Conservation (phyloP, 495 filamentous ascomycete species). For the Baudoinia panamericana region DNA sequence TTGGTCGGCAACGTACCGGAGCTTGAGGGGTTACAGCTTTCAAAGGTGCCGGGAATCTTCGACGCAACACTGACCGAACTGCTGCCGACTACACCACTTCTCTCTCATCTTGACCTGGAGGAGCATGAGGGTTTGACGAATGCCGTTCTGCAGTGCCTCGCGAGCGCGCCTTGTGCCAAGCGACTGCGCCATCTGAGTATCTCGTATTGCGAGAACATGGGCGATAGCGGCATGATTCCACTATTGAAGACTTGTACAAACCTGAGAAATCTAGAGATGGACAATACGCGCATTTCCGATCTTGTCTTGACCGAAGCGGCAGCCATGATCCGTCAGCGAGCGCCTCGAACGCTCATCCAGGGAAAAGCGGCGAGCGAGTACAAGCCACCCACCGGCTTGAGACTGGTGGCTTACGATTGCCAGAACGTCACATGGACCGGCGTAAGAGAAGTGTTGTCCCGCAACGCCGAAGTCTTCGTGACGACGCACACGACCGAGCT, state of each 20-base stretch:
- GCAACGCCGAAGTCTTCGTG: slow-evolving; percentile 54
- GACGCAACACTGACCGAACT: slow-evolving; percentile 62
- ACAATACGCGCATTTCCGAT: slow-evolving; percentile 86
- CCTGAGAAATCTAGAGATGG: slow-evolving; percentile 66
- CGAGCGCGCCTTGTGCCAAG: slow-evolving; percentile 57
- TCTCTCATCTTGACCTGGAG: slow-evolving; percentile 84
- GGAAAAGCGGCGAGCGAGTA: slow-evolving; percentile 24
- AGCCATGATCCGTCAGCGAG: slow-evolving; percentile 53
- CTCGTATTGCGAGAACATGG: slow-evolving; percentile 75
- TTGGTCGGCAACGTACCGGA: slow-evolving; percentile 64
- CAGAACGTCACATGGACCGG: slow-evolving; percentile 85
- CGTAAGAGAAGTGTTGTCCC: slow-evolving; percentile 68
- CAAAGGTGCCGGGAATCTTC: slow-evolving; percentile 53
- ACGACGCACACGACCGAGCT: slow-evolving; percentile 15
- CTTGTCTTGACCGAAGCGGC: slow-evolving; percentile 80
- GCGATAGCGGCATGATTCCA: slow-evolving; percentile 73
- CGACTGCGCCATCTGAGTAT: slow-evolving; percentile 68
- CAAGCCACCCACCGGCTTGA: slow-evolving; percentile 48
- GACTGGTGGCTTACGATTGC: slow-evolving; percentile 82
- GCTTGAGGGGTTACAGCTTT: slow-evolving; percentile 69
- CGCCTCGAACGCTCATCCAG: slow-evolving; percentile 31
- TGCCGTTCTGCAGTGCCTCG: slow-evolving; percentile 52
- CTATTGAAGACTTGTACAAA: slow-evolving; percentile 61
- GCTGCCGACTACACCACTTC: slow-evolving; percentile 55
- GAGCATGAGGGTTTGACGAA: slow-evolving; percentile 72